phyloP scores from a whole-genome alignment of 257 asterid species.

The Capsicum baccatum region DNA sequence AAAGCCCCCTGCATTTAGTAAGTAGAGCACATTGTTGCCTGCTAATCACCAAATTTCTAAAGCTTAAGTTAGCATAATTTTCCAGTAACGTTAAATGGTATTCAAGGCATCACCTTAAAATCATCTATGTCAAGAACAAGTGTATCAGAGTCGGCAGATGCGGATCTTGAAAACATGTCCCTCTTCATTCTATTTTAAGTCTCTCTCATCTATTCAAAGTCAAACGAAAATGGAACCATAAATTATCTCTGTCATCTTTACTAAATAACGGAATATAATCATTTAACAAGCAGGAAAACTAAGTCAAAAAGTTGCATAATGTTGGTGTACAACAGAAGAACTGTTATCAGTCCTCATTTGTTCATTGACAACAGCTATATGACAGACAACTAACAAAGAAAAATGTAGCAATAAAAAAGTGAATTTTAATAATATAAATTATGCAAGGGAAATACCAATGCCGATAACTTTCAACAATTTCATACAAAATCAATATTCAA shows the following conservation, averaged over 20 bases:
- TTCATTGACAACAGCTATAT: neutral
- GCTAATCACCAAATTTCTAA: constrained; percentile 35
- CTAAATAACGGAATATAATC: neutral
- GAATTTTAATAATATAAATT: neutral
- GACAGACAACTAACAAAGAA: neutral
- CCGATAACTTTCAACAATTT: neutral
- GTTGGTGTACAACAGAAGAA: constrained; percentile 2
- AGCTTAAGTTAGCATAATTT: constrained; percentile 21
- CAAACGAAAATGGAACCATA: constrained; percentile 35
- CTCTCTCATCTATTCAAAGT: constrained; percentile 76
- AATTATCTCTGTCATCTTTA: constrained; percentile 8
- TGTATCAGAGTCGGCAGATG: constrained; percentile 58
- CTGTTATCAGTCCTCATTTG: constrained; percentile 5
- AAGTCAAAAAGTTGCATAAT: neutral
- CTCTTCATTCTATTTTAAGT: constrained; percentile 58
- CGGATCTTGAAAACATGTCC: constrained; percentile 59
- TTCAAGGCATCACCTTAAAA: constrained; percentile 70
- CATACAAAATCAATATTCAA: neutral
- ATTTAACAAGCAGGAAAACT: constrained; percentile 12
- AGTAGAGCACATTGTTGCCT: constrained; percentile 26
- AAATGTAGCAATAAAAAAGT: neutral
- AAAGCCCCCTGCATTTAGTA: constrained; percentile 75
- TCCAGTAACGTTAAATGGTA: constrained; percentile 18
- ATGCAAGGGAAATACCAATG: neutral
- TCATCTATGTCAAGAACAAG: constrained; percentile 91